Evolutionary conservation across 2,329 filamentous ascomycete genomes (phyloP), one percentile per base, ranked within the genome.

Genomic region (Gaeumannomyces tritici): DNA sequence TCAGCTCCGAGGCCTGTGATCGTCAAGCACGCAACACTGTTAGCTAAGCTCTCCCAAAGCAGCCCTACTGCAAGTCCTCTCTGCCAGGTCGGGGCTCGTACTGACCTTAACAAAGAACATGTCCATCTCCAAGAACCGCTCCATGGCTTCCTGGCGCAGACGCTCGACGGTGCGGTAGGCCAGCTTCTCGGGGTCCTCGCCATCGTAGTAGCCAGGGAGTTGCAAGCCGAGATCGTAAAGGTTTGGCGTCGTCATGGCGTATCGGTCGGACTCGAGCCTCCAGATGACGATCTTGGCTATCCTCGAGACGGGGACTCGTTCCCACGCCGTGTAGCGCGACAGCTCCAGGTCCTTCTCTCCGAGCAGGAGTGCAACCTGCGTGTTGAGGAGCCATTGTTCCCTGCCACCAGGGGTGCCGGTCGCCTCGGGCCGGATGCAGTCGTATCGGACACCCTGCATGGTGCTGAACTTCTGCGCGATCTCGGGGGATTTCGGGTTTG

Each of bases 71-170:
- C 35, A 2, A 4, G 15, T 42, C 76, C 65, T 73, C 33, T 47
- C 35, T 4, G 5, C 12, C 35, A 42, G 15, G 3, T 42, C 35
- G n/a, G n/a, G n/a, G n/a, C n/a, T n/a, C 51, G 6, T 21, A 60
- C 59, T 54, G 26, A 87, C 84, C 78, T 86, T 88, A 65, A 89
- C 81, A 68, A 88, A 88, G 70, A 88, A 89, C 78, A 88, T 79
- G 66, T 88, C 82, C 69, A 83, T 80, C 24, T 79, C 77, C 64
- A 79, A 72, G 70, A 87, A 86, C 67, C 76, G 78, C 62, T 81
- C 76, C 73, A 77, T 78, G 18, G 82, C 80, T 56, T 80, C 78
- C 31, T 73, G 70, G 59, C 78, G 79, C 47, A 85, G 77, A 62
- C 73, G 73, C 65, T 82, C 76, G 51, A 77, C 76, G 15, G 71